A percentile compares a stretch with the other conserved stretches of the same genome.
Evolutionary conservation across 805 yeast genomes (phyloP).

Genomic region (Phaffomyces antillensis): DNA sequence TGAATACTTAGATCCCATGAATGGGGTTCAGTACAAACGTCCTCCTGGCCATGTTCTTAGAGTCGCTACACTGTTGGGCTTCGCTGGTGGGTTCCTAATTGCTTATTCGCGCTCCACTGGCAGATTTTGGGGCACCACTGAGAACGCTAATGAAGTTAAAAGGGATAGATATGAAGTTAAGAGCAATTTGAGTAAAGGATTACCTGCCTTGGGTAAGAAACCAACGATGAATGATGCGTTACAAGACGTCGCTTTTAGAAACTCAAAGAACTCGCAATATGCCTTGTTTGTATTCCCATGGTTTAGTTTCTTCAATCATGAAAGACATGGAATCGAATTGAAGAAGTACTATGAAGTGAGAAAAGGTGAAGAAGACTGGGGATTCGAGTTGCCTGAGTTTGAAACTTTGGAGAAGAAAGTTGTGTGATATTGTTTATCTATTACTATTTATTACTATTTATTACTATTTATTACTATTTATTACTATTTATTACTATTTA

Average conservation of each 20-base stretch:
- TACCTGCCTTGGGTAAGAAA: slow-evolving; percentile 54
- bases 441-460: background rate
- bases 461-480: background rate
- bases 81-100: slow-evolving; percentile 63
- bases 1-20: slow-evolving; percentile 41
- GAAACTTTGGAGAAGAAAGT: slow-evolving; percentile 16
- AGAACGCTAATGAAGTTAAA: slow-evolving; percentile 61
- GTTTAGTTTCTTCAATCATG: slow-evolving; percentile 78
- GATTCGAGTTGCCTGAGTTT: slow-evolving; percentile 16
- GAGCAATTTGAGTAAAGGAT: slow-evolving; percentile 53
- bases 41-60: slow-evolving; percentile 53
- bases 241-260: slow-evolving; percentile 69
- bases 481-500: slow-evolving; percentile 1
- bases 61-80: slow-evolving; percentile 55
- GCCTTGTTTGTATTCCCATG: slow-evolving; percentile 61
- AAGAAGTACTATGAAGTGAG: slow-evolving; percentile 34
- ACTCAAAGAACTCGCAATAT: slow-evolving; percentile 64
- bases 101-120: slow-evolving; percentile 62
- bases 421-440: background rate
- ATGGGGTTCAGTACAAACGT: slow-evolving; percentile 35
- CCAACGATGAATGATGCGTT: slow-evolving; percentile 60
- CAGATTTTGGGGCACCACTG: slow-evolving; percentile 74
- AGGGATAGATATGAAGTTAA: slow-evolving; percentile 73
- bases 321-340: slow-evolving; percentile 73
- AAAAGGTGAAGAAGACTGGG: slow-evolving; percentile 22